phyloP scores from a whole-genome alignment of 495 filamentous ascomycete genomes.

The Penicillium subrubescens region DNA sequence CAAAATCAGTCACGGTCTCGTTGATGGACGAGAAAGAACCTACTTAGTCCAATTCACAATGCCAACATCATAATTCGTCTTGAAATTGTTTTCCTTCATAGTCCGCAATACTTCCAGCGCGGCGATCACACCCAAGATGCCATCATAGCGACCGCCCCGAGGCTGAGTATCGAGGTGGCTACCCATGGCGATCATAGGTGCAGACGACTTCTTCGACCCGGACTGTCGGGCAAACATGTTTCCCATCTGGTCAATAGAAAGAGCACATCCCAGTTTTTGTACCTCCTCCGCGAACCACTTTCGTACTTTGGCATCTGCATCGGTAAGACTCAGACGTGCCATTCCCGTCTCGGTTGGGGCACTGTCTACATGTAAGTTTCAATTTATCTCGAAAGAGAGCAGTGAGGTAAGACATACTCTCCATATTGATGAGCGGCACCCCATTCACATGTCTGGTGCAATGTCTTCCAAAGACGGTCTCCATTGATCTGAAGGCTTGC shows the following conservation, averaged over 20 bases:
- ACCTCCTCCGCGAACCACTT: slow-evolving; percentile 71
- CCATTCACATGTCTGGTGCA: slow-evolving; percentile 41
- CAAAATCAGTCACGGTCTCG: neutral
- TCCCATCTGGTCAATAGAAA: slow-evolving; percentile 62
- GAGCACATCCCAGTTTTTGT: slow-evolving; percentile 59
- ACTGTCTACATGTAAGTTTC: slow-evolving; percentile 14
- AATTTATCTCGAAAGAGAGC: neutral
- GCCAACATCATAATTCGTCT: slow-evolving; percentile 66
- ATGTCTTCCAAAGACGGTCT: slow-evolving; percentile 35
- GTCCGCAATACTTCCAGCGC: slow-evolving; percentile 69
- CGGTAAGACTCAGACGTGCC: slow-evolving; percentile 64
- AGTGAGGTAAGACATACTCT: slow-evolving; percentile 24
- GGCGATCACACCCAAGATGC: slow-evolving; percentile 69
- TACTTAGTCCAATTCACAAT: slow-evolving; percentile 77
- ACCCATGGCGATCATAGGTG: slow-evolving; percentile 48
- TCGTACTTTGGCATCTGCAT: slow-evolving; percentile 67
- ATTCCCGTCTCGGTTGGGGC: slow-evolving; percentile 54
- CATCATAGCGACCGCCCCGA: slow-evolving; percentile 70
- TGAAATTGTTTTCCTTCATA: slow-evolving; percentile 62
- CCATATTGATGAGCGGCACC: slow-evolving; percentile 35
- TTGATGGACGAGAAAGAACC: neutral
- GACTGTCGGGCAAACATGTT: slow-evolving; percentile 71
- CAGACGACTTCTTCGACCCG: slow-evolving; percentile 45
- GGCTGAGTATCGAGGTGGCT: slow-evolving; percentile 64
- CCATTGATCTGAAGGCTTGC: slow-evolving; percentile 38